Conservation (phyloP, 1,284 basidiomycete genomes). For the Cryptococcus maquisensis region DNA sequence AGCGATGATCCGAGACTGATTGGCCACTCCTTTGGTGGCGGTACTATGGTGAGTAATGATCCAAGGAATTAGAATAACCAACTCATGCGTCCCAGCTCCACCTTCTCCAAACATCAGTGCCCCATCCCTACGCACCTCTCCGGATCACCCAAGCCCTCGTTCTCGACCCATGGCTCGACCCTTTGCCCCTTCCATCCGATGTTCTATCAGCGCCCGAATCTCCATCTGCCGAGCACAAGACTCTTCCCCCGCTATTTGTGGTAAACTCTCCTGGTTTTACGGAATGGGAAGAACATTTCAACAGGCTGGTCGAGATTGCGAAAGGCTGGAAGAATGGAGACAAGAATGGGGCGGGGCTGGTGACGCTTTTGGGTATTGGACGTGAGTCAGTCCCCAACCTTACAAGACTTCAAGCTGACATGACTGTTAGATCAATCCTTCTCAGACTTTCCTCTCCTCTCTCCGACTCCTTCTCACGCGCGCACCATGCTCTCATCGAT, state of each 20-base stretch:
- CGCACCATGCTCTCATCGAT: constrained; percentile 23
- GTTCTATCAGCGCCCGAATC: constrained; percentile 4
- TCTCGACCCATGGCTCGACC: constrained; percentile 75
- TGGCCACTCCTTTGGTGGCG: constrained; percentile 74
- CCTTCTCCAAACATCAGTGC: constrained; percentile 7
- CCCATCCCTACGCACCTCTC: constrained; percentile 39
- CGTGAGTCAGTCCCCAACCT: constrained; percentile 26
- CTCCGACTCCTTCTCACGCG: constrained; percentile 19
- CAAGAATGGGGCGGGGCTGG: constrained; percentile 28
- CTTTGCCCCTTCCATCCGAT: constrained; percentile 59
- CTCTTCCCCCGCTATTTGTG: constrained; percentile 53
- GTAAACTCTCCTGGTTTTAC: constrained; percentile 72
- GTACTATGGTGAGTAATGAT: constrained; percentile 58
- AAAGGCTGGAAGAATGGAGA: constrained; percentile 12
- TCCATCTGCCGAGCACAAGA: neutral
- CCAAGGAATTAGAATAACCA: neutral
- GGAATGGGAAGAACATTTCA: constrained; percentile 66
- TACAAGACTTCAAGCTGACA: neutral
- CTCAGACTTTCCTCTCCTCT: constrained; percentile 41
- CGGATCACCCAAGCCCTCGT: constrained; percentile 58
- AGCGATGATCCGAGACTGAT: constrained; percentile 55
- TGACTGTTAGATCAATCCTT: constrained; percentile 38
- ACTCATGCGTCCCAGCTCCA: constrained; percentile 7
- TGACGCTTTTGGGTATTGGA: constrained; percentile 33
- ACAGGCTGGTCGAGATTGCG: constrained; percentile 55